These are phyloP conservation scores for Suhomyces bribrorum DNA, from an alignment of 1,139 yeast genomes.

Conservation along the genomic window DNA sequence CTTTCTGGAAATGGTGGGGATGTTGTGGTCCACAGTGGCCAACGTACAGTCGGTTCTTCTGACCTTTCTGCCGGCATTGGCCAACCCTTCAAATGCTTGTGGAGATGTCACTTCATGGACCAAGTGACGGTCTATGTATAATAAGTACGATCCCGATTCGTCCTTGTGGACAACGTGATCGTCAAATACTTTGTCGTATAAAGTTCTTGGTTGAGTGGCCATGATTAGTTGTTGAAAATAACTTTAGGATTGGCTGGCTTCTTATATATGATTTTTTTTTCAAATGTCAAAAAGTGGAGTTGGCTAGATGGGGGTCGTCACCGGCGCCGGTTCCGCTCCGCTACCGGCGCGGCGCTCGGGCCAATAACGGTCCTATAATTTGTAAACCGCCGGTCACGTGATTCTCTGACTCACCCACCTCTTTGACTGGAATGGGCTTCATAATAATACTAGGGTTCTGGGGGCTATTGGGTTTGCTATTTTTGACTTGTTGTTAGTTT, in stretches of 20 bases:
- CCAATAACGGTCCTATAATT: slow-evolving; percentile 8
- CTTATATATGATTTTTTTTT: slow-evolving; percentile 4
- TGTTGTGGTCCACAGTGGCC: slow-evolving; percentile 97
- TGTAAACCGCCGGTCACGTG: slow-evolving; percentile 3
- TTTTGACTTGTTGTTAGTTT: too few species aligned
- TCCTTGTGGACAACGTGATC: slow-evolving; percentile 92
- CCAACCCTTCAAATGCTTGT: slow-evolving; percentile 95
- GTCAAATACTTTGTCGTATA: slow-evolving; percentile 93
- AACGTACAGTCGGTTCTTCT: slow-evolving; percentile 94
- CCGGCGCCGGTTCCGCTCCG: slow-evolving; percentile 15
- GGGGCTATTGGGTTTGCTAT: too few species aligned
- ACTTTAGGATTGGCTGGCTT: slow-evolving; percentile 1
- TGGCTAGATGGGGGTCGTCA: slow-evolving; percentile 2
- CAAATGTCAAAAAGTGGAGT: neutral
- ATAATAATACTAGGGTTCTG: too few species aligned
- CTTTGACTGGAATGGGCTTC: too few species aligned
- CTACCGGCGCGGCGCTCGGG: slow-evolving; percentile 9
- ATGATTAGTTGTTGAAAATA: slow-evolving; percentile 4
- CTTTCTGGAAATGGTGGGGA: slow-evolving; percentile 85
- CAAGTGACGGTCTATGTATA: slow-evolving; percentile 93
- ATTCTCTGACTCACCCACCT: too few species aligned
- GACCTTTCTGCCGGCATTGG: slow-evolving; percentile 81
- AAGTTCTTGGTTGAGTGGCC: slow-evolving; percentile 51
- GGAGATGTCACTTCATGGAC: slow-evolving; percentile 99
- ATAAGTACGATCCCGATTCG: slow-evolving; percentile 79